Base-by-base conservation (phyloP, 1,284 basidiomycete genomes). In the Gymnopus androsaceus region DNA sequence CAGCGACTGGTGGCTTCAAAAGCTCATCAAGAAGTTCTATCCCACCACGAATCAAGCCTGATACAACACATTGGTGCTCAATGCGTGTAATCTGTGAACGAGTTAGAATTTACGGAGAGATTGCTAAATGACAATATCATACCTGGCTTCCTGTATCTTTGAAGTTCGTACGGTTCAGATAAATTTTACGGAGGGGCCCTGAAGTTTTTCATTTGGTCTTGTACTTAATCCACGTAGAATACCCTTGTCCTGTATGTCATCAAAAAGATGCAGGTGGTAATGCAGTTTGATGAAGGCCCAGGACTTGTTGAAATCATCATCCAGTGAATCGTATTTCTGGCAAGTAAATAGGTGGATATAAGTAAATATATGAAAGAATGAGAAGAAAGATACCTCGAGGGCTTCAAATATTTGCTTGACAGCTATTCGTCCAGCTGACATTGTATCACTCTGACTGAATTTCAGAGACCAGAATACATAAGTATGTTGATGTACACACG, bases 261-360 rank as follows among this genome's bases (percentile, higher is more conserved):
- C 55, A 34, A 61, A 63, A 1, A 48, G 14, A 56, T 69, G 66
- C 7, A 17, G 11, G 19, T 58, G 57, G 4, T 50, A 40, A 47
- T 67, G 66, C 19, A 58, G 46, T 46, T 69, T 68, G 5, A 59
- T 54, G 30, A 64, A 65, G n/a, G 63, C 57, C 66, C 66, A 69
- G 37, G 64, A 51, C 42, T 67, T 66, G 14, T 54, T 42, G 4
- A 28, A 27, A 17, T 17, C 9, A 4, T 8, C 23, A 23, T 19
- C 17, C n/a, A 46, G 3, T 2, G 52, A 37, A 34, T 30, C 14
- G 37, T 54, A 54, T 37, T 37, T 40, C 52, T 54, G n/a, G 25
- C n/a, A 12, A 11, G 9, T 27, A 25, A 3, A 46, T 30, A 41
- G 23, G 4, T 31, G 3, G 12, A 25, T 30, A 31, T 25, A 44